Base-by-base conservation (phyloP, 768 basidiomycete species). In the Cyathus striatus region DNA sequence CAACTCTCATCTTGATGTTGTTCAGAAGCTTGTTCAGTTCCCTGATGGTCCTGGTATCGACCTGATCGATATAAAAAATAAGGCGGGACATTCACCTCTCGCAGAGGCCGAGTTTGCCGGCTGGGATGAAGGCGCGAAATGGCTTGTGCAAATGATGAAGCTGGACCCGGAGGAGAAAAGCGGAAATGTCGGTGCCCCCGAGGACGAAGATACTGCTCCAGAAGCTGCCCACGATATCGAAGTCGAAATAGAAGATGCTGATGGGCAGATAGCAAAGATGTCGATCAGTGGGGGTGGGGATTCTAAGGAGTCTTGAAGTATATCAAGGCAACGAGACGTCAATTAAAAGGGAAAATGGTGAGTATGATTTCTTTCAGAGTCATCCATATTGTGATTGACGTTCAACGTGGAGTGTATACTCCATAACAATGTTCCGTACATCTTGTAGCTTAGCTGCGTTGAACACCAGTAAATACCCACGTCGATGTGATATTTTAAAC, bases 61-160 rank as follows among this genome's bases (percentile, higher is more conserved):
- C 54, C 63, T 84, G 49, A 91, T 90, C 53, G 90, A 86, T 58
- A 73, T 81, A 46, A 87, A 81, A 64, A 93, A 90, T 52, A 51
- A 58, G 1, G 81, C 79, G 3, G 88, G 89, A 2, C 73, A 75
- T 40, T 82, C 88, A 22, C 80, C 90, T n/a, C 72, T 93, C 0
- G 84, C 75, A 13, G 89, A 90, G 60, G 91, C 87, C 0, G 90
- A 91, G 60, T 69, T 79, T 34, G 79, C 75, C 2, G 85, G 78
- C 1, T 89, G 86, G 82, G 81, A 90, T 14, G 90, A 92, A 49
- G 90, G 89, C 18, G 84, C 90, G 13, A 76, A 74, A 53, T 90
- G 85, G 83, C 70, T 91, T 35, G 88, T 88, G 0, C 75, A 81
- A 55, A 75, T 85, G 62, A 93, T 93, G 85, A 76, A 78, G 40